Percentiles rank a stretch among this genome's conserved stretches.
phyloP scores from a whole-genome alignment of 2,329 filamentous ascomycete genomes.

The Rutstroemia sp. region DNA sequence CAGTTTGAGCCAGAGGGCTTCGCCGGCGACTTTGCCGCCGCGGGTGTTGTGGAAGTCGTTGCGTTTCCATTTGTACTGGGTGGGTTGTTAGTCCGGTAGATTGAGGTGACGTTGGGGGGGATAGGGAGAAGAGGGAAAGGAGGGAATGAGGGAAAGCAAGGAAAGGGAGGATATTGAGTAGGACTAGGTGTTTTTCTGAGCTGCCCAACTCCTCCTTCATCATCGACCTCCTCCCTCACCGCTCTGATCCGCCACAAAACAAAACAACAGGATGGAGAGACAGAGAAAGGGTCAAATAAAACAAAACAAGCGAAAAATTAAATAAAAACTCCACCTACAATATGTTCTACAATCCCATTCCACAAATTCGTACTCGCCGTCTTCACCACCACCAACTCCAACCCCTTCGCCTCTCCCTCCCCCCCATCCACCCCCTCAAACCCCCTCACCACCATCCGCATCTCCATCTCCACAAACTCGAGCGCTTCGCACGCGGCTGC shows the following conservation, averaged over 20 bases:
- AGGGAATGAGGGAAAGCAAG: too few species aligned
- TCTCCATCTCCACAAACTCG: constrained; percentile 6
- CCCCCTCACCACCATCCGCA: neutral
- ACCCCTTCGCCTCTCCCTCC: neutral
- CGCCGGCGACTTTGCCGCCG: constrained; percentile 2
- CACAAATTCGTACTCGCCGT: constrained; percentile 7
- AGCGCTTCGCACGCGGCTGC: neutral
- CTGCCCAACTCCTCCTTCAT: too few species aligned
- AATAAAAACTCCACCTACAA: neutral
- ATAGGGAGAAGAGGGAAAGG: too few species aligned
- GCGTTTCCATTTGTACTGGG: constrained; percentile 9
- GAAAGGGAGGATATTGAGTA: too few species aligned
- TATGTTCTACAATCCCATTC: constrained; percentile 7
- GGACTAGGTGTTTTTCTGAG: too few species aligned
- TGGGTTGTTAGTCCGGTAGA: constrained; percentile 1
- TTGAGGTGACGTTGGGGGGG: too few species aligned
- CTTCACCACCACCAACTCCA: constrained; percentile 1
- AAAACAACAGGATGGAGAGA: too few species aligned
- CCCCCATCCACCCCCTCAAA: constrained; percentile 4
- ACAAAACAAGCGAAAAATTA: neutral
- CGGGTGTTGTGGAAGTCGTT: constrained; percentile 4
- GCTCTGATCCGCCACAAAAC: too few species aligned
- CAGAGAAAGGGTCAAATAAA: neutral
- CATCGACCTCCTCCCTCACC: too few species aligned
- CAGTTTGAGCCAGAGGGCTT: neutral